These are phyloP conservation scores for Scleromitrula shiraiana DNA, from an alignment of 2,329 filamentous ascomycete genomes.

Conservation along the genomic window DNA sequence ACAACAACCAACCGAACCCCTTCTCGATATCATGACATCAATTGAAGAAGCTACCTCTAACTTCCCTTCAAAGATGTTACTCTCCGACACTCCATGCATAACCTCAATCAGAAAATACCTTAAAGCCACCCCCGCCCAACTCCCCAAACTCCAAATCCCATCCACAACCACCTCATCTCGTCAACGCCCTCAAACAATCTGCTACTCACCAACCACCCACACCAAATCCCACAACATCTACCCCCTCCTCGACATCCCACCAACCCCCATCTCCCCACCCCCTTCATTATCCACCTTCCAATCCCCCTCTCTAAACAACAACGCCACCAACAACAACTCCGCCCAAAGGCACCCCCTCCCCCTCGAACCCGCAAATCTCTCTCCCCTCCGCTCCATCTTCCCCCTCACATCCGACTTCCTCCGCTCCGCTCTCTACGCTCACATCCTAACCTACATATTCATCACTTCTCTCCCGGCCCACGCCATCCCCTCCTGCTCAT, in stretches of 20 bases:
- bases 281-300: not conserved
- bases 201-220: slow-evolving; percentile 1
- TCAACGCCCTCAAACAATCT: slow-evolving; percentile 1
- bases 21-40: slow-evolving; percentile 12
- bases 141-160: not conserved
- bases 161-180: not conserved
- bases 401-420: slow-evolving; percentile 17
- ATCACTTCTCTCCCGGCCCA: not conserved
- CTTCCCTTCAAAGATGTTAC: slow-evolving; percentile 20
- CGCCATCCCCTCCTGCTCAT: not conserved
- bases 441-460: slow-evolving; percentile 23
- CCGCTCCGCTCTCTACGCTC: slow-evolving; percentile 22
- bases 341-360: not conserved
- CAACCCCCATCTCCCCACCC: not conserved
- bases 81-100: slow-evolving; percentile 17
- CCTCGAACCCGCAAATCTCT: slow-evolving; percentile 13
- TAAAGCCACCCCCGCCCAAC: not conserved
- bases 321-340: not conserved
- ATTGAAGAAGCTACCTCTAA: slow-evolving; percentile 15
- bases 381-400: slow-evolving; percentile 22
- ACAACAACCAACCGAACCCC: not conserved
- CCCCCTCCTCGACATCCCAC: not conserved
- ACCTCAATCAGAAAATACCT: slow-evolving; percentile 14
- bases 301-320: too few relatives aligned
- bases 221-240: not conserved